Percentiles rank a stretch among this genome's conserved stretches.
These are phyloP conservation scores for Vanderwaltozyma verrucispora DNA, from an alignment of 805 yeast genomes.

Conservation along the genomic window DNA sequence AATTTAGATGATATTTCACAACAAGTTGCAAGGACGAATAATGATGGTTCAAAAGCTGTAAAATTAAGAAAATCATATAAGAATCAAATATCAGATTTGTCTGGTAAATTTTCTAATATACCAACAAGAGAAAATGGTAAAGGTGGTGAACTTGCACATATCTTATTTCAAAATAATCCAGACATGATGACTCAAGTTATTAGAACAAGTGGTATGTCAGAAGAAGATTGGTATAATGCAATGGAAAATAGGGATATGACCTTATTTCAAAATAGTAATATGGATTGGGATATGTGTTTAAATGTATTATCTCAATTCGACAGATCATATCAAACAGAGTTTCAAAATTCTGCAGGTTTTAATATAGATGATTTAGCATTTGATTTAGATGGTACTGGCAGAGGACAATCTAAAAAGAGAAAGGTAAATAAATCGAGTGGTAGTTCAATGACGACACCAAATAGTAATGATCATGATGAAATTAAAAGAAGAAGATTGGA, in stretches of 20 bases:
- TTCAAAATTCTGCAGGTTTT: conserved; percentile 21
- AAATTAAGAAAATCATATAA: conserved; percentile 91
- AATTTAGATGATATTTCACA: conserved; percentile 57
- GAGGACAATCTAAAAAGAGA: conserved; percentile 18
- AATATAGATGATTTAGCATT: conserved; percentile 28
- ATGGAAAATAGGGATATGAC: conserved; percentile 19
- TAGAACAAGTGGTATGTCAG: conserved; percentile 18
- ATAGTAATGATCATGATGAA: conserved; percentile 24
- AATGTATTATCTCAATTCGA: conserved; percentile 25
- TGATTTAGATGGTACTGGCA: conserved; percentile 28
- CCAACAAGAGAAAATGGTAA: conserved; percentile 37
- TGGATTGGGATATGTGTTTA: conserved; percentile 26
- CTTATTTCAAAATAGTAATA: conserved; percentile 16
- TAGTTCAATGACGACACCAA: conserved; percentile 29
- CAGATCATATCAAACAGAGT: conserved; percentile 26
- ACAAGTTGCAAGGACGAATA: conserved; percentile 77
- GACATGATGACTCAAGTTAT: conserved; percentile 24
- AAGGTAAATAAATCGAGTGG: conserved; percentile 23
- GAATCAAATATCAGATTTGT: conserved; percentile 78
- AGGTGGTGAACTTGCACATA: conserved; percentile 28
- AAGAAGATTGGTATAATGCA: conserved; percentile 17
- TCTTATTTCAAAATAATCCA: conserved; percentile 26
- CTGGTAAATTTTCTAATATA: conserved; percentile 59
- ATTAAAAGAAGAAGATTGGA: conserved; percentile 27
- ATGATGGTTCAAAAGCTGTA: conserved; percentile 84